Evolutionary conservation across 179 eudicot genomes (phyloP).

Genomic region (Corrigiola litoralis): DNA sequence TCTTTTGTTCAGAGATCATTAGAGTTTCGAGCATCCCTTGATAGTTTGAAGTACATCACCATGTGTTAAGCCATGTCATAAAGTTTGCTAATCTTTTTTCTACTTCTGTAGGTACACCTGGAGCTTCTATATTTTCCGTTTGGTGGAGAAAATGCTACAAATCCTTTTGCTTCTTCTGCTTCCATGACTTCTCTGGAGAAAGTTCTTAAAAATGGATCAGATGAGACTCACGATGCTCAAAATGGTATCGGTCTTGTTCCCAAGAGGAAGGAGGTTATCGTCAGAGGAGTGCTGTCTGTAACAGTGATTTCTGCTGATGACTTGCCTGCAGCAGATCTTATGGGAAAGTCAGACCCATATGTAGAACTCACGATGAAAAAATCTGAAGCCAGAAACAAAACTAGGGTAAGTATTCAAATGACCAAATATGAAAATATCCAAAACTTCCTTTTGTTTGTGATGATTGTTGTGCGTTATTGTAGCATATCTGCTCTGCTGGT

Average conservation of each 20-base stretch:
- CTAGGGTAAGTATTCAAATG: constrained; percentile 47
- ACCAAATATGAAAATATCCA: neutral
- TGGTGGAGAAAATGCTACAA: constrained; percentile 42
- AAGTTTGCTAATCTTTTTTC: neutral
- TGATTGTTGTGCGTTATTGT: too few species aligned
- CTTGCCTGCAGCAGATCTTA: constrained; percentile 58
- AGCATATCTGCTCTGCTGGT: neutral
- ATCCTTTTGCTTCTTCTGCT: constrained; percentile 45
- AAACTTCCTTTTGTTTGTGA: constrained; percentile 6
- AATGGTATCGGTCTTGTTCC: constrained; percentile 33
- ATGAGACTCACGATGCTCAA: constrained; percentile 25
- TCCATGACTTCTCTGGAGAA: constrained; percentile 65
- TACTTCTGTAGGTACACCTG: constrained; percentile 67
- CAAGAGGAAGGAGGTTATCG: constrained; percentile 54
- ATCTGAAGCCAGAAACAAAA: constrained; percentile 51
- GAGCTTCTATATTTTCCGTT: constrained; percentile 75
- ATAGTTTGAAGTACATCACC: neutral
- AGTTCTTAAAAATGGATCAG: constrained; percentile 45
- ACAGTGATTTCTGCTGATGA: constrained; percentile 75
- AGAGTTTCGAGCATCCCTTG: too few species aligned
- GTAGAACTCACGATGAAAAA: constrained; percentile 66
- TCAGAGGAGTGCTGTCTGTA: constrained; percentile 86
- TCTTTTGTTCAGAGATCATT: too few species aligned
- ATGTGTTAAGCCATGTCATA: neutral
- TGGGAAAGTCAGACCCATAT: constrained; percentile 86